Evolutionary conservation across 352 stramenopile species (phyloP).

Genomic region (Thalassiosira mediterranea): DNA sequence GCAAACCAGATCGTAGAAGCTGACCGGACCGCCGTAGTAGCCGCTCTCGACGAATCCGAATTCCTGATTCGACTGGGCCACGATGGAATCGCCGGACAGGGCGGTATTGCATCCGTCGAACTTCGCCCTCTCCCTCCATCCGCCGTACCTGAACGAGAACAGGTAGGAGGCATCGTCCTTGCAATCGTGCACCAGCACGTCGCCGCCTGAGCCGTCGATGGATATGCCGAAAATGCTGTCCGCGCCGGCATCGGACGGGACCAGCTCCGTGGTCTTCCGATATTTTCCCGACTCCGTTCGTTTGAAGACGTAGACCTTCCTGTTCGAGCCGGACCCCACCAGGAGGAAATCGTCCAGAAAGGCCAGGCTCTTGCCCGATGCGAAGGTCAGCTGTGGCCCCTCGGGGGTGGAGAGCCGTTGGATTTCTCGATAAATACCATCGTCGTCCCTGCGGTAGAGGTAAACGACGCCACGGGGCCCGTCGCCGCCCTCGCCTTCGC

Average conservation of each 20-base stretch:
- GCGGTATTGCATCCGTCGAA: constrained; percentile 2
- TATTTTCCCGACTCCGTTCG: neutral
- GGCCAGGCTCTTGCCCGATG: neutral
- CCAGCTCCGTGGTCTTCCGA: constrained; percentile 12
- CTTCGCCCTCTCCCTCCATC: constrained; percentile 26
- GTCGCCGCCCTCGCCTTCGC: neutral
- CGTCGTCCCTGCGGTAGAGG: neutral
- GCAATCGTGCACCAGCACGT: constrained; percentile 15
- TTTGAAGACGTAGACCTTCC: constrained; percentile 1
- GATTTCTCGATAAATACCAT: constrained; percentile 2
- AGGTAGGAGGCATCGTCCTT: constrained; percentile 4
- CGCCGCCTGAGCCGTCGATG: neutral
- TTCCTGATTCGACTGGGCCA: neutral
- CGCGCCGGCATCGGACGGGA: neutral
- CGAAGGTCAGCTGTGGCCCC: neutral
- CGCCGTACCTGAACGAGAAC: constrained; percentile 20
- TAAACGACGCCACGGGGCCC: neutral
- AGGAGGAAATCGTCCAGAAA: constrained; percentile 8
- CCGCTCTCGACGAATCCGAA: neutral
- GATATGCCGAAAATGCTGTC: constrained; percentile 16
- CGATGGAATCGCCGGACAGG: constrained; percentile 5
- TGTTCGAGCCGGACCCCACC: neutral
- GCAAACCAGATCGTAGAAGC: constrained; percentile 25
- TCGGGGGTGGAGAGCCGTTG: constrained; percentile 2
- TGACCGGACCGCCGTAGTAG: constrained; percentile 16